These are phyloP conservation scores for Beta vulgaris DNA, from an alignment of 148 eudicot species.

Conservation along the genomic window DNA sequence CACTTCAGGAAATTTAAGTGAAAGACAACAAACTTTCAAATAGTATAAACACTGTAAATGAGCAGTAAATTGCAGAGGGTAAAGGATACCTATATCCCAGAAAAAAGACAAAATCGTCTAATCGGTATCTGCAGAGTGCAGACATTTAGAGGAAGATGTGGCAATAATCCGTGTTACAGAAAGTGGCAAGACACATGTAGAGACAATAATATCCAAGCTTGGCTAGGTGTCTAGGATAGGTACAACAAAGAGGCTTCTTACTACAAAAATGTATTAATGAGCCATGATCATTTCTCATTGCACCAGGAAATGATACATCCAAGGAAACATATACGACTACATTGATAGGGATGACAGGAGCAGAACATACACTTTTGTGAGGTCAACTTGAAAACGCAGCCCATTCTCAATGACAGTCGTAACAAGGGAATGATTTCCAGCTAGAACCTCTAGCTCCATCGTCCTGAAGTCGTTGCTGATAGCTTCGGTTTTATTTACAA, in stretches of 20 bases:
- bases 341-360: constrained; percentile 12
- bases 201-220: not conserved
- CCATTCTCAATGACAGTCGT: constrained; percentile 89
- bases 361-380: constrained; percentile 73
- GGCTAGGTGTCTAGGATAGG: not conserved
- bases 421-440: constrained; percentile 90
- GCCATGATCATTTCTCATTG: not conserved
- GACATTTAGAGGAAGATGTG: not conserved
- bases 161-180: not conserved
- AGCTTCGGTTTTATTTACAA: constrained; percentile 83
- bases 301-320: not conserved
- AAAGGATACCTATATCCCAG: not conserved
- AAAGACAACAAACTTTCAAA: not conserved
- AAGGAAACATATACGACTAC: not conserved
- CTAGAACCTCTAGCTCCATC: constrained; percentile 91
- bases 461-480: constrained; percentile 83
- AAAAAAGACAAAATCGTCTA: not conserved
- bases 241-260: not conserved
- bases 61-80: not conserved
- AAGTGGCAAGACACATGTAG: not conserved
- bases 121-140: not conserved
- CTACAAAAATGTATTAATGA: not conserved
- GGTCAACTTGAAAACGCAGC: constrained; percentile 81
- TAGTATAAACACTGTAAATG: not conserved
- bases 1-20: not conserved